Conservation (phyloP, 78 protist species). For the Pigoraptor vietnamica region DNA sequence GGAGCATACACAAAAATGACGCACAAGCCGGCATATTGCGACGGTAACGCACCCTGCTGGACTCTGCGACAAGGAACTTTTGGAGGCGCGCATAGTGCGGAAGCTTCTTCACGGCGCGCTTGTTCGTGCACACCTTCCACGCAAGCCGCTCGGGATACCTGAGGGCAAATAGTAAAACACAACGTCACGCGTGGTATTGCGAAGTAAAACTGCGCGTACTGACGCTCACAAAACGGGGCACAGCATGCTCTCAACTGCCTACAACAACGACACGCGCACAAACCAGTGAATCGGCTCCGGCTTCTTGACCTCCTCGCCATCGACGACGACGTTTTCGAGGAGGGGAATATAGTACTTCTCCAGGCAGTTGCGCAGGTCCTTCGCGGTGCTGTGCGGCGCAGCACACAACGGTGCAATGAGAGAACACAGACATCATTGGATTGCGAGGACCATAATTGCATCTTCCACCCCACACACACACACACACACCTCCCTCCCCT, state of each 20-base stretch:
- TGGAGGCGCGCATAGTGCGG: constrained; percentile 4
- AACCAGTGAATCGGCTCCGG: background rate
- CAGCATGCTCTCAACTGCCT: background rate
- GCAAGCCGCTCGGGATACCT: constrained; percentile 31
- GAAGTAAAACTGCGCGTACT: too few relatives aligned
- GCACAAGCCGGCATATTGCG: too few relatives aligned
- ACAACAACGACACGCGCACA: too few relatives aligned
- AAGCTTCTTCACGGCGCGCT: background rate
- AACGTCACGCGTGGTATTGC: too few relatives aligned
- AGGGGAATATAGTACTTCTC: constrained; percentile 8
- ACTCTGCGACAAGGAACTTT: background rate
- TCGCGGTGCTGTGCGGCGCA: background rate
- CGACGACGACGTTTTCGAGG: background rate
- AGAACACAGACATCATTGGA: too few relatives aligned
- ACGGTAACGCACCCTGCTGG: background rate
- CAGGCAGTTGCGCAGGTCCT: background rate
- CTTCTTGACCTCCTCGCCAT: background rate
- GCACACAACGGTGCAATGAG: background rate
- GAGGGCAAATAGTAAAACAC: too few relatives aligned
- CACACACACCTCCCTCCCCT: too few relatives aligned
- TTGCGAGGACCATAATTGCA: too few relatives aligned
- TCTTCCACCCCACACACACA: too few relatives aligned
- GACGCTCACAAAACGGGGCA: background rate
- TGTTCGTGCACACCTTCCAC: background rate
- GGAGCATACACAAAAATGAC: too few relatives aligned